Evolutionary conservation across 495 filamentous ascomycete genomes (phyloP).

Genomic region (Tuber borchii): DNA sequence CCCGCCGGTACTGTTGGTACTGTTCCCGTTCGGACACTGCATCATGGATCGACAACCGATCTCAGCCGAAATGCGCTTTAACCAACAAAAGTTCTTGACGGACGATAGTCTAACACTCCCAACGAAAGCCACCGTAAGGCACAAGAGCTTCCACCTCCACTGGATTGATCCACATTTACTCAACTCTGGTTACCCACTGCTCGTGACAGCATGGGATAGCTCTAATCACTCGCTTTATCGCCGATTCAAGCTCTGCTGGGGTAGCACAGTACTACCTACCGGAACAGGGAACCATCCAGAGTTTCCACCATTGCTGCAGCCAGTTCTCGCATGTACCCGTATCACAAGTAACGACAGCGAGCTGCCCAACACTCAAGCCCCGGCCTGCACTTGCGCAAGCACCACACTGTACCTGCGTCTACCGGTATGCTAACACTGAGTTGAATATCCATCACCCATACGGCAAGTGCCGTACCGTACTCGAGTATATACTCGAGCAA

Average conservation of each 20-base stretch:
- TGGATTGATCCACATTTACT: background rate
- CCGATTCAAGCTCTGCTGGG: background rate
- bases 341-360: background rate
- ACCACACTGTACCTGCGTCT: background rate
- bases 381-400: background rate
- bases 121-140: background rate
- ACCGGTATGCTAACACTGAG: background rate
- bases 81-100: background rate
- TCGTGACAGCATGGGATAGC: background rate
- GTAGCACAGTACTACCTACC: background rate
- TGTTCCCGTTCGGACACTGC: background rate
- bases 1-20: too few species aligned
- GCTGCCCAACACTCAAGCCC: background rate
- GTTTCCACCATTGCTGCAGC: background rate
- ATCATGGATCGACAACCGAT: background rate
- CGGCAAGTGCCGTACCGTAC: background rate
- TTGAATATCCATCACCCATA: background rate
- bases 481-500: background rate
- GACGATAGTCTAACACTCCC: background rate
- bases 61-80: background rate
- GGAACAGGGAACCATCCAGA: background rate
- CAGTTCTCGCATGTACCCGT: background rate
- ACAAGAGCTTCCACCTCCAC: background rate
- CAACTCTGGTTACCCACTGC: background rate
- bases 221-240: background rate